Conservation (phyloP, 257 asterid genomes). For the Solanum clarkiae region DNA sequence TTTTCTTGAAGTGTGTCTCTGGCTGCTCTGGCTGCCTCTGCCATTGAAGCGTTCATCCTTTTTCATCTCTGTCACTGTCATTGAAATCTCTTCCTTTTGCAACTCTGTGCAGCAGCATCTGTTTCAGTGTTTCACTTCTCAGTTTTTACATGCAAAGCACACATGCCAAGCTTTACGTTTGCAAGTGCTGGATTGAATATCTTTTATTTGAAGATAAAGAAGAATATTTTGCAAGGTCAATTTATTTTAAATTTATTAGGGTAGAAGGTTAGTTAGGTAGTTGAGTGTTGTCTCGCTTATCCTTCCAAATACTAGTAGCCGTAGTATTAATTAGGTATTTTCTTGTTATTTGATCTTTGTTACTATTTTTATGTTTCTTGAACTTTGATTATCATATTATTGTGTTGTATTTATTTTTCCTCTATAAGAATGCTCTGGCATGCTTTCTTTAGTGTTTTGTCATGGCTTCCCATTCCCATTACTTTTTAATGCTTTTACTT, state of each 20-base stretch:
- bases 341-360: no score
- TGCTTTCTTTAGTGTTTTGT: no score
- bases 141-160: not conserved
- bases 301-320: no score
- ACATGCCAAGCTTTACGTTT: not conserved
- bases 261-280: no score
- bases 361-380: no score
- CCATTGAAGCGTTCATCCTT: not conserved
- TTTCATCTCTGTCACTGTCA: not conserved
- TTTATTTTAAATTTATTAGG: not conserved
- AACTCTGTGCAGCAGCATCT: not conserved
- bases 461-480: no score
- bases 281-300: no score
- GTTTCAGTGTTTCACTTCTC: not conserved
- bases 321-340: no score
- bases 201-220: not conserved
- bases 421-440: no score
- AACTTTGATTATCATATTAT: no score
- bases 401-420: no score
- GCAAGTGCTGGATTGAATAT: not conserved
- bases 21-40: not conserved
- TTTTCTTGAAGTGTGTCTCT: not conserved
- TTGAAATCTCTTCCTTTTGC: not conserved
- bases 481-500: no score
- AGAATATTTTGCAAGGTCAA: not conserved